A percentile compares a stretch with the other conserved stretches of the same genome.
Evolutionary conservation across 1,284 basidiomycete genomes (phyloP).

Genomic region (Moniliophthora roreri): DNA sequence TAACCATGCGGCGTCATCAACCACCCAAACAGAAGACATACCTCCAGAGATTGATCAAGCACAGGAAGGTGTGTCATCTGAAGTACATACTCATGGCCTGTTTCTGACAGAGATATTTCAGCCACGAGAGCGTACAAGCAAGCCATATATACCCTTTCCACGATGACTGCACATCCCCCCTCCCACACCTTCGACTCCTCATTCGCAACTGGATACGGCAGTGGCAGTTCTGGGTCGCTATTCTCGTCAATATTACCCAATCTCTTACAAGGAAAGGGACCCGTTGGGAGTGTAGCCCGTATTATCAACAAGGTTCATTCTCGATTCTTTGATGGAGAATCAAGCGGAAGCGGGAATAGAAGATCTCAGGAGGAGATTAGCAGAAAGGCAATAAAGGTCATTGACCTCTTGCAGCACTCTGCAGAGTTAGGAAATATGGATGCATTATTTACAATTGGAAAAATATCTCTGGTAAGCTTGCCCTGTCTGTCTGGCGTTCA

Average conservation of each 20-base stretch:
- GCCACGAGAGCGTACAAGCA: conserved; percentile 72
- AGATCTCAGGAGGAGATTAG: conserved; percentile 61
- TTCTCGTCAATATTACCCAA: conserved; percentile 64
- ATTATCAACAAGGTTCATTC: conserved; percentile 63
- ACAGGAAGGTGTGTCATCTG: conserved; percentile 42
- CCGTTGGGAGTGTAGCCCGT: conserved; percentile 63
- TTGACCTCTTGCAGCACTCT: conserved; percentile 77
- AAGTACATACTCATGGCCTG: conserved; percentile 2
- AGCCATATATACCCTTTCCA: conserved; percentile 61
- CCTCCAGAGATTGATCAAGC: conserved; percentile 38
- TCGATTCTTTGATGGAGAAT: conserved; percentile 43
- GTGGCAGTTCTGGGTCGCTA: conserved; percentile 47
- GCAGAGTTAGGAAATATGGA: conserved; percentile 77
- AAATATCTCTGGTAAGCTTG: conserved; percentile 66
- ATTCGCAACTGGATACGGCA: conserved; percentile 33
- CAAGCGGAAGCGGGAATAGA: conserved; percentile 42
- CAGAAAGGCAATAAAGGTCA: conserved; percentile 70
- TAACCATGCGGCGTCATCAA: background rate
- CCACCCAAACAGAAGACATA: background rate
- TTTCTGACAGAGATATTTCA: conserved; percentile 24
- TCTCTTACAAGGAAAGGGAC: conserved; percentile 64
- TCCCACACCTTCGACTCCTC: conserved; percentile 53
- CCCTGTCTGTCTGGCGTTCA: conserved; percentile 7
- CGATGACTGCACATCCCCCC: conserved; percentile 57
- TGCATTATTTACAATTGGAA: conserved; percentile 71